Evolutionary conservation across 345 rosid species (phyloP).

Genomic region (Anastatica hierochuntica): DNA sequence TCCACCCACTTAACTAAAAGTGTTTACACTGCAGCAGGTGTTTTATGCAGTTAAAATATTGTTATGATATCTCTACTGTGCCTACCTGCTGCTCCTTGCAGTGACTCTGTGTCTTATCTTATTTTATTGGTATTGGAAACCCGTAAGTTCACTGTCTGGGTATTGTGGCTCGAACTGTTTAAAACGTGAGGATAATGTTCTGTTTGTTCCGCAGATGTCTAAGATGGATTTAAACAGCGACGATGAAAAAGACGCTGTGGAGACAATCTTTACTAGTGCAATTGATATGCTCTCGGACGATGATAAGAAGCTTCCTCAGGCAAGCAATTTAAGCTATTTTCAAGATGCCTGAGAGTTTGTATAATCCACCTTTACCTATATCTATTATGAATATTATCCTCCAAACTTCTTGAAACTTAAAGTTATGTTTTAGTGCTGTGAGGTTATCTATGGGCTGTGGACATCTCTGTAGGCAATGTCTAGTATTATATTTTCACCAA

Average conservation of each 20-base stretch:
- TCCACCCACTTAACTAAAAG: too few relatives aligned
- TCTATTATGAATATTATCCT: background rate
- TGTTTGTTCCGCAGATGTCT: slow-evolving; percentile 51
- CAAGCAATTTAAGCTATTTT: slow-evolving; percentile 32
- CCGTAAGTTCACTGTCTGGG: too few relatives aligned
- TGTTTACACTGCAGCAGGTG: too few relatives aligned
- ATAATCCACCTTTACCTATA: background rate
- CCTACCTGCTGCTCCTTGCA: slow-evolving; percentile 1
- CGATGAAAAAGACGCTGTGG: slow-evolving; percentile 75
- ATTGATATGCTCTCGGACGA: slow-evolving; percentile 97
- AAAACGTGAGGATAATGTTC: background rate
- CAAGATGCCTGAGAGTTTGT: background rate
- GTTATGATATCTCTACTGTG: too few relatives aligned
- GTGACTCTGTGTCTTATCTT: too few relatives aligned
- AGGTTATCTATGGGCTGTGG: too few relatives aligned
- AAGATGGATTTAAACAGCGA: slow-evolving; percentile 90
- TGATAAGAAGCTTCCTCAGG: slow-evolving; percentile 99
- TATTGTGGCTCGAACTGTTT: background rate
- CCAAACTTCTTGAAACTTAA: background rate
- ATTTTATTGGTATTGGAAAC: too few relatives aligned
- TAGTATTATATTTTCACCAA: too few relatives aligned
- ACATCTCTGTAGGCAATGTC: too few relatives aligned
- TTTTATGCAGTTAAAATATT: too few relatives aligned
- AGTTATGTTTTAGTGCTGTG: background rate
- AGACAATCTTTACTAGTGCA: slow-evolving; percentile 88